These are phyloP conservation scores for Geranium rotundifolium DNA, from an alignment of 345 rosid genomes.

Conservation along the genomic window DNA sequence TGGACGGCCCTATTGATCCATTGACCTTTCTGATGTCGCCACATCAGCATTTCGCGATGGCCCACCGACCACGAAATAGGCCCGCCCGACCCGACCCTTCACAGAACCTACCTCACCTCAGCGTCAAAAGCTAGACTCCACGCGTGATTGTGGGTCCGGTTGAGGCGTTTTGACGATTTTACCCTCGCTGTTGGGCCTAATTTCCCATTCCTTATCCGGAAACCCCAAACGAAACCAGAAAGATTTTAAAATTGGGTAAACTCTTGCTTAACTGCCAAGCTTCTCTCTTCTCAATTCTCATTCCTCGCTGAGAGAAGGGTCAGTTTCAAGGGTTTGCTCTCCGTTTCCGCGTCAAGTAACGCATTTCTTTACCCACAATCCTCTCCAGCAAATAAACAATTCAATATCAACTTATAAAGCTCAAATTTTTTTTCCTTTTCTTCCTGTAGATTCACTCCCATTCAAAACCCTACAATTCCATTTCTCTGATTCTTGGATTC, in stretches of 20 bases:
- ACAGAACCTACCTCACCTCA: too few relatives aligned
- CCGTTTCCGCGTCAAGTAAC: background rate
- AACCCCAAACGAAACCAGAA: background rate
- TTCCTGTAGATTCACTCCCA: background rate
- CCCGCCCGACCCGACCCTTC: too few relatives aligned
- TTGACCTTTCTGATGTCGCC: too few relatives aligned
- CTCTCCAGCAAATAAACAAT: background rate
- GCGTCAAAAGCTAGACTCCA: too few relatives aligned
- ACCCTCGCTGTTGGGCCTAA: background rate
- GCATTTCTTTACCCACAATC: background rate
- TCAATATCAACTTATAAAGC: too few relatives aligned
- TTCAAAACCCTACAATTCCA: background rate
- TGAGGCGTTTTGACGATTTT: background rate
- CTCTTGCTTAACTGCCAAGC: background rate
- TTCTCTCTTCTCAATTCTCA: background rate
- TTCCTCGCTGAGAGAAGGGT: background rate
- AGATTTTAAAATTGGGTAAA: background rate
- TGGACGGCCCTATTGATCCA: too few relatives aligned
- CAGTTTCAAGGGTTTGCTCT: background rate
- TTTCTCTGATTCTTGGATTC: background rate
- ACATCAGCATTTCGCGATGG: too few relatives aligned
- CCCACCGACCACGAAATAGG: too few relatives aligned
- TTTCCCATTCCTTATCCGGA: background rate
- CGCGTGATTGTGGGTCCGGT: too few relatives aligned
- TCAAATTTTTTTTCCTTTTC: too few relatives aligned